A percentile compares a stretch with the other conserved stretches of the same genome.
Evolutionary conservation across 1,139 yeast species (phyloP).

Genomic region (Meyerozyma athensensis): DNA sequence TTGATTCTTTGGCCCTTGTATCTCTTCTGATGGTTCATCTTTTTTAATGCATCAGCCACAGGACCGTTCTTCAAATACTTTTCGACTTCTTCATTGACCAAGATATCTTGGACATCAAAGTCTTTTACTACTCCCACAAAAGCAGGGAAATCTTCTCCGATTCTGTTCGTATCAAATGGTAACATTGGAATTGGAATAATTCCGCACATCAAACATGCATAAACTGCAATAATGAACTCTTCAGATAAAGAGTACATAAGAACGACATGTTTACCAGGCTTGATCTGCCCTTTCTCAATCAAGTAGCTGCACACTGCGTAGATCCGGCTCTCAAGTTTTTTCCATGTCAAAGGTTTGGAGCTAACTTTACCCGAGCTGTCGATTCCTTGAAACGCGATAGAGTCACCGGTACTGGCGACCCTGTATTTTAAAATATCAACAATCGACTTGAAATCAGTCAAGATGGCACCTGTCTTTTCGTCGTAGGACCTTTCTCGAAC

Average conservation of each 20-base stretch:
- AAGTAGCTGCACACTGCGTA: slow-evolving; percentile 64
- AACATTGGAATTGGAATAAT: slow-evolving; percentile 75
- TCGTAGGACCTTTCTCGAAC: slow-evolving; percentile 70
- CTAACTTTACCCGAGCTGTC: slow-evolving; percentile 49
- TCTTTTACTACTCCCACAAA: slow-evolving; percentile 64
- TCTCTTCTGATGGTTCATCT: slow-evolving; percentile 36
- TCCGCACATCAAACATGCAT: slow-evolving; percentile 84
- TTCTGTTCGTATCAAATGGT: slow-evolving; percentile 64
- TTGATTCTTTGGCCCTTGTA: slow-evolving; percentile 51
- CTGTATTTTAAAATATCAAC: slow-evolving; percentile 77
- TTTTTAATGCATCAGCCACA: slow-evolving; percentile 60
- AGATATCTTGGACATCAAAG: slow-evolving; percentile 64
- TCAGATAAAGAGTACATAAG: slow-evolving; percentile 86
- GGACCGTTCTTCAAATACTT: slow-evolving; percentile 65
- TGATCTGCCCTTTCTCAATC: slow-evolving; percentile 49
- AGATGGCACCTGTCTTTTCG: slow-evolving; percentile 67
- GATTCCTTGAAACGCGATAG: slow-evolving; percentile 71
- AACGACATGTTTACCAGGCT: slow-evolving; percentile 68
- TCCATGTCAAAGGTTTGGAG: slow-evolving; percentile 69
- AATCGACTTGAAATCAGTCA: slow-evolving; percentile 69
- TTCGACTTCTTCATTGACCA: slow-evolving; percentile 78
- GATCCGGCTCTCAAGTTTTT: slow-evolving; percentile 70
- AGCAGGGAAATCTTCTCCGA: slow-evolving; percentile 73
- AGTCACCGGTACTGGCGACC: slow-evolving; percentile 69
- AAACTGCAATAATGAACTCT: slow-evolving; percentile 76